Evolutionary conservation across 2,329 filamentous ascomycete species (phyloP), one percentile per base, ranked within the genome.

Genomic region (Thielaviopsis musarum): DNA sequence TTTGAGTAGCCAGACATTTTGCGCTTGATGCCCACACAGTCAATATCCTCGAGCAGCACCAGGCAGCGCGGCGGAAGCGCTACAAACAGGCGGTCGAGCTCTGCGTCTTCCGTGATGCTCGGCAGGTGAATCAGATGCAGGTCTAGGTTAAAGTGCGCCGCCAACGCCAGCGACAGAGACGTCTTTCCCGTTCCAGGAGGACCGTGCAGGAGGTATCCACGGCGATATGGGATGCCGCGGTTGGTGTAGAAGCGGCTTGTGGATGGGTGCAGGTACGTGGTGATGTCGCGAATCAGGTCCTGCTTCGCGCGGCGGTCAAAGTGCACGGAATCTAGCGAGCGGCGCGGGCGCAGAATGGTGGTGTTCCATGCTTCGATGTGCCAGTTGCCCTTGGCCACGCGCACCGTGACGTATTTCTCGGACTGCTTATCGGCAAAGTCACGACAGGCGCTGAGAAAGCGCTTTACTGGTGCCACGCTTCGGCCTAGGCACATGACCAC

Each of bases 151-250:
- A 87, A 85, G 1, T 82, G 74, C 0, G 82, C 82, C 0, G 83
- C 83, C 9, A 87, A 70, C 0, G 83, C 82, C 65, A 84, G 83
- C 0, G 79, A 83, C 15, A 87, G 75, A 30, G 78, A 82, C 0
- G 82, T 87, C 70, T 89, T 90, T 21, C 86, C 85, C 0, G 84
- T 88, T 0, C 86, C 85, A 0, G 85, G 85, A 0, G 85, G 85
- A 0, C 88, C 87, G 65, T 88, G 77, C 64, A 91, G 88, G 0
- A 91, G 76, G 65, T 91, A 91, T 0, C 88, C 88, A 30, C 88
- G 73, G 0, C 88, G 77, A 57, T 91, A 82, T 0, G 87, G 87
- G 30, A 91, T 88, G 0, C 87, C 87, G 1, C 85, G 76, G 54
- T 82, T 82, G 0, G 85, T 81, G 66, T 91, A 91, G 85, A 86